Percentiles rank a stretch among this genome's conserved stretches.
These are phyloP conservation scores for Candolleomyces eurysporus DNA, from an alignment of 768 basidiomycete species.

Conservation along the genomic window DNA sequence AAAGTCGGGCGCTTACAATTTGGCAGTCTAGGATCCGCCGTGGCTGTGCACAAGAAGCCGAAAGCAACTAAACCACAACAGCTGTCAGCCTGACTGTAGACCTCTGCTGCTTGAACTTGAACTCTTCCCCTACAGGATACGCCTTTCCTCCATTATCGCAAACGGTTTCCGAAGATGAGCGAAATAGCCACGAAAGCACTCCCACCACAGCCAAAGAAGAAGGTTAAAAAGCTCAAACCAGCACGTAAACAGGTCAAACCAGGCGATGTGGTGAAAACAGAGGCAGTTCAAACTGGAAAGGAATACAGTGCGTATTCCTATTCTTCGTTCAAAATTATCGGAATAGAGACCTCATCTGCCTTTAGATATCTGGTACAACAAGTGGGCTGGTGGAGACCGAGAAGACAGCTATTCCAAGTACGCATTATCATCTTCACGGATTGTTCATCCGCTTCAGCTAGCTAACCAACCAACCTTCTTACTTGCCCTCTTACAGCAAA, in stretches of 20 bases:
- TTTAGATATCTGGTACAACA: constrained; percentile 96
- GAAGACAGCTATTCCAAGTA: constrained; percentile 97
- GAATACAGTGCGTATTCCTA: constrained; percentile 77
- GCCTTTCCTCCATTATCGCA: no score
- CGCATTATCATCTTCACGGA: constrained; percentile 19
- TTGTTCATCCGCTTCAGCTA: constrained; percentile 2
- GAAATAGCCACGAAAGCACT: constrained; percentile 23
- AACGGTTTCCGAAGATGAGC: constrained; percentile 24
- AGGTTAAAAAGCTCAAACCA: constrained; percentile 74
- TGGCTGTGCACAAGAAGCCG: no score
- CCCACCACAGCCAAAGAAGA: background rate
- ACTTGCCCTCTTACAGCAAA: constrained; percentile 53
- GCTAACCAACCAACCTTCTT: constrained; percentile 7
- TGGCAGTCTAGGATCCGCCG: no score
- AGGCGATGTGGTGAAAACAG: constrained; percentile 87
- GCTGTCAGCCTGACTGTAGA: no score
- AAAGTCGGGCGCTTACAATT: no score
- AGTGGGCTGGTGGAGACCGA: constrained; percentile 99
- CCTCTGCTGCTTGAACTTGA: no score
- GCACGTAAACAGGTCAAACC: constrained; percentile 92
- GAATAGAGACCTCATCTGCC: constrained; percentile 1
- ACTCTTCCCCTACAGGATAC: no score
- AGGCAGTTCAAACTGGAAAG: constrained; percentile 89
- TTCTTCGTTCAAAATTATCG: background rate
- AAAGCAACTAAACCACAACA: no score